Conservation (phyloP, 169 alveolate species). For the Neospora caninum region DNA sequence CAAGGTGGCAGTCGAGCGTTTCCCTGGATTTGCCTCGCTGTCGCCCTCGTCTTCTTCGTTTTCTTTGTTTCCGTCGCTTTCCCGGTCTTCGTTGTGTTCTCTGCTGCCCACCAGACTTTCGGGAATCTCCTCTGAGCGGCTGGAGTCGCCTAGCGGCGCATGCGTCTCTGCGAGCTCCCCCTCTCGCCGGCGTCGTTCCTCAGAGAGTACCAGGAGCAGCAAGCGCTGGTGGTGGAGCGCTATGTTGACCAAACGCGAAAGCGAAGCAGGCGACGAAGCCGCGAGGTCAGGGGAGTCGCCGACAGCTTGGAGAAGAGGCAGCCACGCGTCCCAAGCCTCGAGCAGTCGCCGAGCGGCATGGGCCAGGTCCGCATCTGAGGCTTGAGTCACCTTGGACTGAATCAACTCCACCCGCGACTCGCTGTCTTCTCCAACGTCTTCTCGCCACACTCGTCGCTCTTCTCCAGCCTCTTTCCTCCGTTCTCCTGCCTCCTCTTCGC, state of each 20-base stretch:
- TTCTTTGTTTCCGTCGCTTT: too few relatives aligned
- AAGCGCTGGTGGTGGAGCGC: not conserved
- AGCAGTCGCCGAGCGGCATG: not conserved
- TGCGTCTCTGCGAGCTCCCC: not conserved
- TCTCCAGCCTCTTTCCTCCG: too few relatives aligned
- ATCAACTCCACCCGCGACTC: not conserved
- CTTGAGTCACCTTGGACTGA: not conserved
- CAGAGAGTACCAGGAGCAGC: not conserved
- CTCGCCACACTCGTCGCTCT: too few relatives aligned
- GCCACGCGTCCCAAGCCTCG: not conserved
- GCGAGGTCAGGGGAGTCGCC: not conserved
- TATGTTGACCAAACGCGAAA: not conserved
- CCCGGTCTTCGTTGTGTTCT: not conserved
- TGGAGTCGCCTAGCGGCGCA: too few relatives aligned
- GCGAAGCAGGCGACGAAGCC: not conserved
- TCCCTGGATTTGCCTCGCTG: too few relatives aligned
- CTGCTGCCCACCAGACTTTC: not conserved
- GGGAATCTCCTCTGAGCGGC: not conserved
- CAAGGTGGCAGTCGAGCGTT: too few relatives aligned
- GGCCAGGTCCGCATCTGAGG: not conserved
- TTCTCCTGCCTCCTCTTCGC: too few relatives aligned
- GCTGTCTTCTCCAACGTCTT: not conserved
- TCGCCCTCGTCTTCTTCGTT: too few relatives aligned
- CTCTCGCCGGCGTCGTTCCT: not conserved
- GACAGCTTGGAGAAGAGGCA: not conserved